Conservation (phyloP, 2,329 filamentous ascomycete genomes). For the Penicillium palitans region DNA sequence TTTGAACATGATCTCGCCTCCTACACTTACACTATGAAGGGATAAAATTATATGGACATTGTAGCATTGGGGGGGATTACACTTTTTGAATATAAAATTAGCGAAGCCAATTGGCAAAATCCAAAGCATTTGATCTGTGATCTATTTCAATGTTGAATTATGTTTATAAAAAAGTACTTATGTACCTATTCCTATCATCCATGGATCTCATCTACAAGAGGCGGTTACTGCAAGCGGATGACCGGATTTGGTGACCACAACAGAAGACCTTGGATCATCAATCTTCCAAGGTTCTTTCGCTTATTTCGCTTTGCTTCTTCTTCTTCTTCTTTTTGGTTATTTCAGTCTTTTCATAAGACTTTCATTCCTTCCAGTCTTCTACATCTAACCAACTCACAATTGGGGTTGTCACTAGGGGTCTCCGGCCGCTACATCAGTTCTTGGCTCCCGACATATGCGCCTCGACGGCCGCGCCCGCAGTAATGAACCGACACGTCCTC, state of each 20-base stretch:
- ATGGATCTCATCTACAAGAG: neutral
- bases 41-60: neutral
- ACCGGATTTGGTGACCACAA: slow-evolving; percentile 25
- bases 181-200: neutral
- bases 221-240: slow-evolving; percentile 22
- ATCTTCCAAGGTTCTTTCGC: neutral
- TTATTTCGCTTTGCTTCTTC: neutral
- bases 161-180: neutral
- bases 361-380: slow-evolving; percentile 1
- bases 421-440: neutral
- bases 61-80: neutral
- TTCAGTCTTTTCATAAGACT: neutral
- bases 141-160: neutral
- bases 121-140: neutral
- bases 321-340: neutral
- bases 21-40: slow-evolving; percentile 4
- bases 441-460: slow-evolving; percentile 30
- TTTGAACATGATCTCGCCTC: slow-evolving; percentile 18
- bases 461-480: slow-evolving; percentile 37
- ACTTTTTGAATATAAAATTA: neutral
- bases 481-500: slow-evolving; percentile 87
- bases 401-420: slow-evolving; percentile 10
- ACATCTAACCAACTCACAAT: slow-evolving; percentile 14
- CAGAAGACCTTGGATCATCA: neutral
- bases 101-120: neutral